Evolutionary conservation across 2,329 filamentous ascomycete genomes (phyloP).

Genomic region (Penicillium frequentans): DNA sequence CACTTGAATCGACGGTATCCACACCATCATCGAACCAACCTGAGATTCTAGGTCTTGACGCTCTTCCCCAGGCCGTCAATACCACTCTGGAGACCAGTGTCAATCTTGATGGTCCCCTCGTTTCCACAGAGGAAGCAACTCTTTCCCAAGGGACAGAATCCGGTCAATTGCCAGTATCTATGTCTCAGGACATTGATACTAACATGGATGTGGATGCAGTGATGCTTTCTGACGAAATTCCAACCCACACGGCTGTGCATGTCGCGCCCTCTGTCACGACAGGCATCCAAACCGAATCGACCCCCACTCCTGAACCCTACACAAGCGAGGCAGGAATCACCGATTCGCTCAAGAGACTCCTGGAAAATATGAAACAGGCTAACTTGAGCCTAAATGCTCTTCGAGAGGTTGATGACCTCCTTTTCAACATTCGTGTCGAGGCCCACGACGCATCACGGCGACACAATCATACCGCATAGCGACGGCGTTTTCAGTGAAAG

Average conservation of each 20-base stretch:
- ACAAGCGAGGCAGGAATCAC: constrained; percentile 48
- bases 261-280: constrained; percentile 9
- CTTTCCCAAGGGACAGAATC: constrained; percentile 20
- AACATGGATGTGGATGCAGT: constrained; percentile 10
- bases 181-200: neutral
- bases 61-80: neutral
- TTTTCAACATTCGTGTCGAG: constrained; percentile 76
- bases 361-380: constrained; percentile 61
- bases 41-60: neutral
- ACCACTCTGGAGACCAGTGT: neutral
- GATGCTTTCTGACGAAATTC: neutral
- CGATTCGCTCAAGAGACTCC: constrained; percentile 53
- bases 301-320: neutral
- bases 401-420: constrained; percentile 70
- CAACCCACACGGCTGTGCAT: neutral
- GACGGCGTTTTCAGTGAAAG: constrained; percentile 31
- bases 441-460: constrained; percentile 70
- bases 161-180: constrained; percentile 2
- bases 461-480: constrained; percentile 35
- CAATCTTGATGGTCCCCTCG: neutral
- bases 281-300: constrained; percentile 17
- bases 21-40: neutral
- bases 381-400: constrained; percentile 66
- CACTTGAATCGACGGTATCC: constrained; percentile 1
- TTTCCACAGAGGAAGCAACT: constrained; percentile 17